Base-by-base conservation (phyloP, 2,329 filamentous ascomycete species). In the Intubia oerlemansii region DNA sequence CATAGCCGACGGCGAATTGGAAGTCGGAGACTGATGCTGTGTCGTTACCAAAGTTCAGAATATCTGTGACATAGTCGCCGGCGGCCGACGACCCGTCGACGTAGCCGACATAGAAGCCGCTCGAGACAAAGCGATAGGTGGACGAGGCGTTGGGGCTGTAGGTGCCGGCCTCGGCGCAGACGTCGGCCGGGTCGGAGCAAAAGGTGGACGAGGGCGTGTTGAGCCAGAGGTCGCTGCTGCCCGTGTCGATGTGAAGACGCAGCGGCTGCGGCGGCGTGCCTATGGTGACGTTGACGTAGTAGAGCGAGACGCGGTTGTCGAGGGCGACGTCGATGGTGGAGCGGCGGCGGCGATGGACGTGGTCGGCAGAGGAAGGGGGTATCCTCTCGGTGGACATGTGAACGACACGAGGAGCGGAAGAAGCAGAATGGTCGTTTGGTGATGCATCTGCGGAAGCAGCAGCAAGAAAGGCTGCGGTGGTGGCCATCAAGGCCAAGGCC, bases 51-150 rank as follows among this genome's bases (percentile, higher is more conserved):
- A 82, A 54, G 5, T 50, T 53, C 32, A 91, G 52, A 0, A 60
- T 74, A 43, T 93, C 84, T 5, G 64, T 70, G 3, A 68, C 78
- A 46, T 91, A 92, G 48, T 88, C 77, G 19, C 84, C 82, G 2
- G 53, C 47, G 1, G 81, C 77, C 5, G 70, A 68, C 0, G 77
- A 77, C 25, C 78, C 78, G 49, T 92, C 82, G 23, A 77, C 74
- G 39, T 92, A 92, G 2, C 71, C 70, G 37, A 92, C 91, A 51
- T 85, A 84, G 55, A 93, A 92, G 34, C 69, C 59, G 42, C 65
- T 70, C 36, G 69, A 71, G 31, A 91, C 49, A 44, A 72, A 81
- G 19, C 59, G 42, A 48, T 84, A 85, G 3, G 80, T 78, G 2
- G 76, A 80, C 0, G 81, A 91, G 1, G 57, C 49, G 44, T 77